These are phyloP conservation scores for Jacaranda copaia DNA, from an alignment of 257 asterid genomes.

Conservation along the genomic window DNA sequence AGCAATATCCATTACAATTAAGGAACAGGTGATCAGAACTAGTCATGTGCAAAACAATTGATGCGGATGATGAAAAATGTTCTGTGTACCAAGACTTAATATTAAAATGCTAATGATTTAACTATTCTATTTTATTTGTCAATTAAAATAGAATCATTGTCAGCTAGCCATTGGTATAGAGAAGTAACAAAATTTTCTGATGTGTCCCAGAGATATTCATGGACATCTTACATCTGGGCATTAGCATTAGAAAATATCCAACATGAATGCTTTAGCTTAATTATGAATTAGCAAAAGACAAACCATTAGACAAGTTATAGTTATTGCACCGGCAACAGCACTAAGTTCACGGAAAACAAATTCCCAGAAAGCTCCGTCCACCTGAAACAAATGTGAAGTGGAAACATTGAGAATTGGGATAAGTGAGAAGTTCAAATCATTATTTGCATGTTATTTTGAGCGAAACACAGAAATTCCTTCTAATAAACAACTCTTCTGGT, in stretches of 20 bases:
- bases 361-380: constrained; percentile 67
- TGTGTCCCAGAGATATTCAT: not conserved
- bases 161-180: constrained; percentile 9
- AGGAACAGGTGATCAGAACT: not conserved
- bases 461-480: not conserved
- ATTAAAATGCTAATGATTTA: not conserved
- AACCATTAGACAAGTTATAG: constrained; percentile 95
- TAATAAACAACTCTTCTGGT: not conserved
- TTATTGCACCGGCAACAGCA: constrained; percentile 95
- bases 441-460: constrained; percentile 9
- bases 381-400: constrained; percentile 50
- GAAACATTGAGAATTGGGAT: constrained; percentile 33
- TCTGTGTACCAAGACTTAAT: not conserved
- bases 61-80: not conserved
- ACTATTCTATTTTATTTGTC: constrained; percentile 12
- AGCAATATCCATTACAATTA: no score
- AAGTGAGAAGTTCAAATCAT: constrained; percentile 20
- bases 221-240: not conserved
- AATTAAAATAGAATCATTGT: not conserved
- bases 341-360: constrained; percentile 84
- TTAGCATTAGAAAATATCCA: not conserved
- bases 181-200: constrained; percentile 2
- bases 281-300: constrained; percentile 48
- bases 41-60: constrained; percentile 1
- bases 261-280: constrained; percentile 24